Evolutionary conservation across 2,329 filamentous ascomycete genomes (phyloP), one percentile per base, ranked within the genome.

Genomic region (Colletotrichum sp.): DNA sequence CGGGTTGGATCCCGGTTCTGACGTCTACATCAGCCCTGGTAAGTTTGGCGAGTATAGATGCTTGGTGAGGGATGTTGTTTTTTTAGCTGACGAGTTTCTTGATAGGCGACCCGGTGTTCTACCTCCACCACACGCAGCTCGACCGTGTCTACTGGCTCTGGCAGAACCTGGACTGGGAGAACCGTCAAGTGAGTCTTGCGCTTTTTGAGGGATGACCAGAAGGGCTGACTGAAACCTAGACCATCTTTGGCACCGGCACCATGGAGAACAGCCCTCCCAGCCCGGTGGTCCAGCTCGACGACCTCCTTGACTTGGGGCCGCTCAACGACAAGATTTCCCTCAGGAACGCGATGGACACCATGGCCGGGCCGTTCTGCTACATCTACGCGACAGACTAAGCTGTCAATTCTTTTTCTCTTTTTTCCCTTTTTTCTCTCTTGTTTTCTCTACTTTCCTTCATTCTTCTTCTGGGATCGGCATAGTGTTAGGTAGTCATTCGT

Each of bases 71-170:
- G 25, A 39, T 27, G 22, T 18, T 5, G 6, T 18, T 8, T 30
- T 30, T 60, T n/a, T 56, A 6, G n/a, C 13, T 30, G 12, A 34
- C 58, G 30, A 34, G 2, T 10, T 9, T 28, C 5, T 34, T 43
- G 3, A 36, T 2, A 64, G 32, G 34, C 34, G 87, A 88, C 76
- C 87, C 87, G 5, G 85, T 79, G 5, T 88, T 89, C 80, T 88
- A 83, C 67, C 79, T 87, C 13, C 87, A 89, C 75, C 87, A 89
- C 72, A 85, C 80, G 0, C 83, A 86, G 77, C 85, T 89, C 67
- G 87, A 88, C 75, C 82, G 87, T 16, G 81, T 86, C 71, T 87
- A 87, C 80, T 87, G 85, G 79, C 85, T 88, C 77, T 88, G 87
- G 87, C 87, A 88, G 80, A 62, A 86, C 71, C 83, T 87, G 30